Conservation (phyloP, 768 basidiomycete genomes). For the Rossbeevera mucosa region DNA sequence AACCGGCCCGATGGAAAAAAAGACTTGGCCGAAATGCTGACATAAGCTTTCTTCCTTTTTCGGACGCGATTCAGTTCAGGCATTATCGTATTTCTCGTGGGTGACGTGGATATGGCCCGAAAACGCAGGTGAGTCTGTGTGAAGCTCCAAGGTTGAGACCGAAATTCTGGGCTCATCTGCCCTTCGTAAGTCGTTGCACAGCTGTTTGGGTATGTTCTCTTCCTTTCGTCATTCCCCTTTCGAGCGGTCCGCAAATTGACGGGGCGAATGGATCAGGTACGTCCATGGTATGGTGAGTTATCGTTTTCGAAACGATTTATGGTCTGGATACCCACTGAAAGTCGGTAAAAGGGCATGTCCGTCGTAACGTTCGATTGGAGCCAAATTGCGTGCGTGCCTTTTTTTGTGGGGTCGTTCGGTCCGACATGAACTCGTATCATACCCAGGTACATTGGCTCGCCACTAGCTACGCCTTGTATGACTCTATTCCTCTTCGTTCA, state of each 20-base stretch:
- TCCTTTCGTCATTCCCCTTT: background rate
- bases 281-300: conserved; percentile 43
- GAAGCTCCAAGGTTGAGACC: background rate
- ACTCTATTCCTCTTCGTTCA: background rate
- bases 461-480: conserved; percentile 67
- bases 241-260: background rate
- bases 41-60: conserved; percentile 11
- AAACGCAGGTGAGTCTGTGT: conserved; percentile 37
- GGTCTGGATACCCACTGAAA: background rate
- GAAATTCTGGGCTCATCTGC: background rate
- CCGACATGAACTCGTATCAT: background rate
- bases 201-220: conserved; percentile 40
- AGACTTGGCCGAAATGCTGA: background rate
- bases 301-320: background rate
- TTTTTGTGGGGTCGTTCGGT: background rate
- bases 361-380: conserved; percentile 80
- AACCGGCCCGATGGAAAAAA: conserved; percentile 1
- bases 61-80: conserved; percentile 33
- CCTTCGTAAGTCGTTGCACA: conserved; percentile 37
- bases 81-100: conserved; percentile 55
- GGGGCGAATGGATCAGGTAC: conserved; percentile 17
- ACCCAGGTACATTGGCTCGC: conserved; percentile 34
- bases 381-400: conserved; percentile 44
- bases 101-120: conserved; percentile 52
- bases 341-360: conserved; percentile 49